Evolutionary conservation across 1,139 yeast genomes (phyloP), one percentile per base, ranked within the genome.

Genomic region (Debaryomycetaceae sp.): DNA sequence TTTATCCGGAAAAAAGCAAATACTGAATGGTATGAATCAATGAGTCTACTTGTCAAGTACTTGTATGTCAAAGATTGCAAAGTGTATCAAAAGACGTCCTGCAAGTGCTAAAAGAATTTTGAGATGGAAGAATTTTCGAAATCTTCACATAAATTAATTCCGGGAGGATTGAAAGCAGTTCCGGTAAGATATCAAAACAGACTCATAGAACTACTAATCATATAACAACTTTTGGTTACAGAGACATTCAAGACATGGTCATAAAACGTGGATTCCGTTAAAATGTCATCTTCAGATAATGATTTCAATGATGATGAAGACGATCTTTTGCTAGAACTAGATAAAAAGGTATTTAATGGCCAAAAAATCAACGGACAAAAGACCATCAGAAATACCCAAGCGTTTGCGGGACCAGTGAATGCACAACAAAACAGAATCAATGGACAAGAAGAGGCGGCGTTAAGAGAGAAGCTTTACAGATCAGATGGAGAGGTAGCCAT

Each of bases 401-500:
- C 33, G 7, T 11, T 32, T 7, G 30, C 16, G 5, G 30, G 17
- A 14, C n/a, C 33, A 14, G 4, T 17, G 15, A 17, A 19, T 19
- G 3, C 26, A 11, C 26, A 22, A 8, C 7, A 22, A 8, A 8
- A 15, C n/a, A 18, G 29, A 15, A 26, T 13, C 15, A 26, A 15
- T 8, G 22, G 6, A 6, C 31, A 24, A 11, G 17, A 30, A 6
- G 37, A 33, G 4, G 22, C 42, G 24, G 54, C 51, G 31, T 41
- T 54, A 11, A 59, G 56, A 40, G 48, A 56, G 7, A 56, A 52
- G 31, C 48, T 80, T 9, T 69, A 68, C 44, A 66, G 69, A 31
- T 82, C 88, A 0, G 82, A 75, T 47, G 96, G 96, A 3, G 95
- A 88, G 53, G 79, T 85, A 24, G 81, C 94, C 8, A 81, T 87